Base-by-base conservation (phyloP, 169 alveolate genomes). In the Cryptosporidium parvum region DNA sequence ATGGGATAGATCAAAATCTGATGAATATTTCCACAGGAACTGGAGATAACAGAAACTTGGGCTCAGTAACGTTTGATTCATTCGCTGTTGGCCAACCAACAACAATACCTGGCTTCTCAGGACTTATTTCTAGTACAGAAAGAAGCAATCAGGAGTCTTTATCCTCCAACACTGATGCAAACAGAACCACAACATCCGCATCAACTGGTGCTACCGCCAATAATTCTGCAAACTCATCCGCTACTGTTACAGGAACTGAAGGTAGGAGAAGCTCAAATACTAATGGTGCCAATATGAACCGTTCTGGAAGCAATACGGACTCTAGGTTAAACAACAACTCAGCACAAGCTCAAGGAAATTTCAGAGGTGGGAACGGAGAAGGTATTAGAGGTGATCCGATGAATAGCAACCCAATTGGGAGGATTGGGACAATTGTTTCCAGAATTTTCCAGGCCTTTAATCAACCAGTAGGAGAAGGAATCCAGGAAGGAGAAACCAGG, bases 361-460 rank as follows among this genome's bases (percentile, higher is more conserved):
- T 65, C 3, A 37, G 68, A 14, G 86, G 86, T 2, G 18, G 44
- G 3, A 31, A 35, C 5, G 29, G 29, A n/a, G 53, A 42, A 12
- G 37, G 51, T 39, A 18, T 37, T 18, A 14, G 80, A 23, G 68
- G 68, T 16, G 89, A 80, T 14, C 61, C 33, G 7, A 61, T 62
- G 56, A 29, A 42, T 18, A 65, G 45, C 48, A 56, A 59, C 35
- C 89, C 89, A 23, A 80, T 80, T 31, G 89, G 89, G 26, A 58
- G 89, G 37, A 59, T 80, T 16, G 89, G 89, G 8, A 62, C 89
- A 5, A 59, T 80, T 5, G 89, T 80, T 51, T 80, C 89, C 26
- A 80, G 89, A 31, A 62, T 80, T 1, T 80, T 80, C 68, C 89
- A 80, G 48, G 75, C 89, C 14, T 80, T 80, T 31, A 80, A 80